phyloP scores from a whole-genome alignment of 345 rosid species.

The Turritis glabra region DNA sequence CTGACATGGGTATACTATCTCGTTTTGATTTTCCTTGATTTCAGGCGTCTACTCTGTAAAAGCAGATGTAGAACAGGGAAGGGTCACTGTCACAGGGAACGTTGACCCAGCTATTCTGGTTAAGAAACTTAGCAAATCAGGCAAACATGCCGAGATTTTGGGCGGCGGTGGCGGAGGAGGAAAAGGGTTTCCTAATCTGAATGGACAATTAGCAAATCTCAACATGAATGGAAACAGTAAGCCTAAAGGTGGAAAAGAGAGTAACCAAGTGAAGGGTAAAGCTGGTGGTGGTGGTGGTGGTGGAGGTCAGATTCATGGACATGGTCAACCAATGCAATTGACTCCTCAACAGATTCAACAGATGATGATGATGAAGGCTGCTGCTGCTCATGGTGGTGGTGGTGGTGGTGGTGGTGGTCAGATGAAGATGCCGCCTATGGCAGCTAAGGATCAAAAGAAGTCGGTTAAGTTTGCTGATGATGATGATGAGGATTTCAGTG shows the following conservation, averaged over 20 bases:
- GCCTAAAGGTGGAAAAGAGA: constrained; percentile 41
- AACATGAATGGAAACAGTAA: constrained; percentile 34
- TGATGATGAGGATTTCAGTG: constrained; percentile 46
- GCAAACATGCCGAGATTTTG: constrained; percentile 86
- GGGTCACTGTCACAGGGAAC: constrained; percentile 80
- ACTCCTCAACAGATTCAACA: constrained; percentile 56
- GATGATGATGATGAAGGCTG: constrained; percentile 51
- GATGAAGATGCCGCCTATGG: constrained; percentile 34
- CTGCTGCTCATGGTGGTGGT: constrained; percentile 33
- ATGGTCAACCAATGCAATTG: constrained; percentile 48
- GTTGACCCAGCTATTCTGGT: constrained; percentile 70
- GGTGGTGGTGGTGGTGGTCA: constrained; percentile 29
- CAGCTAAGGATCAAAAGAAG: constrained; percentile 61
- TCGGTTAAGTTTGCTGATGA: constrained; percentile 64
- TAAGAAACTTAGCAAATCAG: constrained; percentile 79
- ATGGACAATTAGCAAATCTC: constrained; percentile 30
- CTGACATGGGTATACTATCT: constrained; percentile 15
- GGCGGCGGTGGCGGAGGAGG: constrained; percentile 51
- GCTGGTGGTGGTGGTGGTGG: constrained; percentile 31
- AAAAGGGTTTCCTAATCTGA: constrained; percentile 45
- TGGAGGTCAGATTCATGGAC: constrained; percentile 31
- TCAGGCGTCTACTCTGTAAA: constrained; percentile 68
- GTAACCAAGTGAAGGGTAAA: constrained; percentile 27
- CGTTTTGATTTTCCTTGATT: not conserved
- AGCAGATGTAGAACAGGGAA: constrained; percentile 85